Evolutionary conservation across 768 basidiomycete genomes (phyloP).

Genomic region (Auricularia sp.): DNA sequence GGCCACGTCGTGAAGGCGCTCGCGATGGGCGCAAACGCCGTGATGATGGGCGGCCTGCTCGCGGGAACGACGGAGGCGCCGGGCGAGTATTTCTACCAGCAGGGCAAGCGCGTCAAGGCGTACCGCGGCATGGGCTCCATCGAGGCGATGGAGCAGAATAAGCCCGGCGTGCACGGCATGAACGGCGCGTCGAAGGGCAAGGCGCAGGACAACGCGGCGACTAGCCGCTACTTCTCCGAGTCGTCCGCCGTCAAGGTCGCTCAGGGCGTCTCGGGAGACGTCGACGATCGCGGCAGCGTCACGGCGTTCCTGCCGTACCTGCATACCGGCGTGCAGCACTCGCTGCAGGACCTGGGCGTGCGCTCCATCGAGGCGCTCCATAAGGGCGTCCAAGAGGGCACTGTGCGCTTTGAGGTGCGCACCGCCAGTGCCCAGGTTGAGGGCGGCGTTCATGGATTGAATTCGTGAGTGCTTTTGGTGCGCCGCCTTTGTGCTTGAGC

Average conservation of each 20-base stretch:
- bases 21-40: constrained; percentile 84
- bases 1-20: constrained; percentile 98
- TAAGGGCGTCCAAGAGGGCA: constrained; percentile 51
- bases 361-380: constrained; percentile 55
- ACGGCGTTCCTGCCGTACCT: constrained; percentile 86
- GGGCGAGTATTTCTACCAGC: constrained; percentile 98
- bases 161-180: constrained; percentile 25
- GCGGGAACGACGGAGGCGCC: constrained; percentile 96
- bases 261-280: constrained; percentile 91
- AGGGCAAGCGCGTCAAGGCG: constrained; percentile 96
- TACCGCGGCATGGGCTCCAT: constrained; percentile 98
- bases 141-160: constrained; percentile 84
- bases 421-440: constrained; percentile 94
- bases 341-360: constrained; percentile 87
- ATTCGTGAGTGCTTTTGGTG: constrained; percentile 55
- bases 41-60: constrained; percentile 97
- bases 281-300: constrained; percentile 94
- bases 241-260: constrained; percentile 90
- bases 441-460: constrained; percentile 90
- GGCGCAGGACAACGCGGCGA: constrained; percentile 83
- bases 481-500: not conserved
- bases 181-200: constrained; percentile 27
- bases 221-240: constrained; percentile 92
- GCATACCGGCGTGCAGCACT: constrained; percentile 77
- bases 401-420: constrained; percentile 81